These are phyloP conservation scores for Apiotrichum brassicae DNA, from an alignment of 1,284 basidiomycete species.

Conservation along the genomic window DNA sequence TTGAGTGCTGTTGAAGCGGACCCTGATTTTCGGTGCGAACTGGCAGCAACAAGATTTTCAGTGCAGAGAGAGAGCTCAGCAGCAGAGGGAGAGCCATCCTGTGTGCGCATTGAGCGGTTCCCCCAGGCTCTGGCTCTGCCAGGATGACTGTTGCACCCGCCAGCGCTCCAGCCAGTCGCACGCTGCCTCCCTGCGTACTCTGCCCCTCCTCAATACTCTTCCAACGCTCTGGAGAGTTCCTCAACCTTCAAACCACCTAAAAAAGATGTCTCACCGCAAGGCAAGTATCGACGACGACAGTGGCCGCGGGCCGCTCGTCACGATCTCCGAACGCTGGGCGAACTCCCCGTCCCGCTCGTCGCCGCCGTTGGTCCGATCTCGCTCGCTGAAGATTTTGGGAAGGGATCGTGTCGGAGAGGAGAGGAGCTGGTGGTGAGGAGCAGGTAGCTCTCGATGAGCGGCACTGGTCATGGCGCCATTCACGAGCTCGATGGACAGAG, in stretches of 20 bases:
- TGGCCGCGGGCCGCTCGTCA: background rate
- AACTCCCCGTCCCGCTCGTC: background rate
- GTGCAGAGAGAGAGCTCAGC: background rate
- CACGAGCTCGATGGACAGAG: too few relatives aligned
- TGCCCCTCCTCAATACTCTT: too few relatives aligned
- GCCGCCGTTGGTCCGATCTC: background rate
- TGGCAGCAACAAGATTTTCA: background rate
- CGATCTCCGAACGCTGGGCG: background rate
- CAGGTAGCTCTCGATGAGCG: too few relatives aligned
- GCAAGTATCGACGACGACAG: constrained; percentile 15
- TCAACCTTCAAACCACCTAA: constrained; percentile 20
- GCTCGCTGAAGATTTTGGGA: background rate
- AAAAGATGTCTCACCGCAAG: constrained; percentile 45
- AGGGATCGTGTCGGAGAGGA: too few relatives aligned
- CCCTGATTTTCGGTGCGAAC: background rate
- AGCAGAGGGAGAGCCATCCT: too few relatives aligned
- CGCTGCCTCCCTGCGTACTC: too few relatives aligned
- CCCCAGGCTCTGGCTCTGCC: background rate
- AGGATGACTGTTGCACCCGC: too few relatives aligned
- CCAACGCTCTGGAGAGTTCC: too few relatives aligned
- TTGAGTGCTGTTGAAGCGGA: background rate
- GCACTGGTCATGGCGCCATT: too few relatives aligned
- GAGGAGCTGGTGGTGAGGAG: too few relatives aligned
- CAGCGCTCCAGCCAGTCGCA: too few relatives aligned
- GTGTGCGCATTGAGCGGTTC: too few relatives aligned